Base-by-base conservation (phyloP, 2,329 filamentous ascomycete species). In the Aspergillus costaricaensis region DNA sequence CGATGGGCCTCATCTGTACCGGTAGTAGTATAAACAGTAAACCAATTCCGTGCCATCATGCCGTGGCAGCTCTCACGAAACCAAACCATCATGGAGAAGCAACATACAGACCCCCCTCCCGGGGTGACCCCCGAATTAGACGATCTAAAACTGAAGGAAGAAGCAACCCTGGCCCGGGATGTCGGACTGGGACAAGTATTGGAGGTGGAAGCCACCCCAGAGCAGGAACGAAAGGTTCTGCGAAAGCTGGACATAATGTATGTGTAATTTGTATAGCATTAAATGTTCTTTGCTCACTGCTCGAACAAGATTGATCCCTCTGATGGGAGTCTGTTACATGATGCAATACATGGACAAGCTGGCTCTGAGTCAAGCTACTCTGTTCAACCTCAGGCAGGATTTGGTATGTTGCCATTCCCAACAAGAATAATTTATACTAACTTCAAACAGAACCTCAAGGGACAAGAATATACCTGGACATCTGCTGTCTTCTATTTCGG, bases 401-500 rank as follows among this genome's bases (percentile, higher is more conserved):
- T 55, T 72, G 48, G 65, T 67, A 64, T 25, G 64, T 50, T 30
- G 25, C 19, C 36, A n/a, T 15, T 30, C 6, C 23, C 23, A 25
- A 7, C 23, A 6, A 25, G 6, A 25, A 25, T 25, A 6, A 25
- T 25, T 1, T 5, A 32, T 41, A n/a, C 56, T 67, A 48, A 67
- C 12, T 10, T 12, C 1, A 12, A 1, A 23, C 38, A 74, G 71
- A 47, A 67, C 6, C 69, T 75, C 3, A 53, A 65, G 23, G 70
- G 68, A 5, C 59, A 63, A 7, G 53, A 75, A 55, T 75, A 74
- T 39, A 67, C 69, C 8, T 75, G 72, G 73, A 57, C 67, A 3
- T 71, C 70, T 9, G 71, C 70, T 3, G 57, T 74, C 23, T 75
- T 75, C 58, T 75, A 75, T 47, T 74, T 75, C 56, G 73, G 73